Evolutionary conservation across 1,284 basidiomycete species (phyloP).

Genomic region (Ganoderma leucocontextum): DNA sequence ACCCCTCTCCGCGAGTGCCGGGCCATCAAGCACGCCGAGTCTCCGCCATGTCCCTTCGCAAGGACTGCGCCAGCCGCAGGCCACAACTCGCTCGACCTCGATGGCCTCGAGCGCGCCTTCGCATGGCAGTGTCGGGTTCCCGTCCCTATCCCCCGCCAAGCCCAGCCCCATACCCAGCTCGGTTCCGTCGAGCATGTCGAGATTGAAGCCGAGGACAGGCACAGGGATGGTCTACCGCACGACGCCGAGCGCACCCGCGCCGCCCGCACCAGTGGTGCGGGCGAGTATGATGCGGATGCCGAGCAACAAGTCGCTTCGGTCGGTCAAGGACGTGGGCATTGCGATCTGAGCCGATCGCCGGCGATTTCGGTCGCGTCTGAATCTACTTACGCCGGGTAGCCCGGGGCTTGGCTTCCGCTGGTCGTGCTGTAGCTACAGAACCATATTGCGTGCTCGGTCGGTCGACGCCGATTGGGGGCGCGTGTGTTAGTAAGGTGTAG

Average conservation of each 20-base stretch:
- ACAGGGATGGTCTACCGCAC: conserved; percentile 73
- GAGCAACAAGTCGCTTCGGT: conserved; percentile 34
- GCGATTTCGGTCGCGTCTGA: neutral
- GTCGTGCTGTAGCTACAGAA: conserved; percentile 1
- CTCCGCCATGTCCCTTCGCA: conserved; percentile 18
- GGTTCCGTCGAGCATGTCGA: neutral
- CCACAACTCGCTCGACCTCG: conserved; percentile 9
- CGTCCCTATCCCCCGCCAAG: conserved; percentile 20
- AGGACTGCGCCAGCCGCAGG: conserved; percentile 11
- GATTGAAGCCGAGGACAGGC: conserved; percentile 58
- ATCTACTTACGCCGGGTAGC: neutral
- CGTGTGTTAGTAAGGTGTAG: conserved; percentile 15
- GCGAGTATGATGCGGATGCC: conserved; percentile 40
- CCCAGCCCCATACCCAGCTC: conserved; percentile 15
- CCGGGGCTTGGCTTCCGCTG: neutral
- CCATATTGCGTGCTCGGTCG: conserved; percentile 12
- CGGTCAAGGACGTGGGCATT: conserved; percentile 26
- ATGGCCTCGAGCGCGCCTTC: conserved; percentile 20
- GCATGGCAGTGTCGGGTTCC: conserved; percentile 24
- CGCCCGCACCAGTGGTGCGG: conserved; percentile 15
- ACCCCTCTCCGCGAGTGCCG: conserved; percentile 16
- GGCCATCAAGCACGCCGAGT: conserved; percentile 16
- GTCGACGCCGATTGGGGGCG: neutral
- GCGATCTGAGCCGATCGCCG: conserved; percentile 21
- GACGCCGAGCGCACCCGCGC: conserved; percentile 23